Percentiles rank a stretch among this genome's conserved stretches.
phyloP scores from a whole-genome alignment of 2,329 filamentous ascomycete species.

The Cladosporium sp. region DNA sequence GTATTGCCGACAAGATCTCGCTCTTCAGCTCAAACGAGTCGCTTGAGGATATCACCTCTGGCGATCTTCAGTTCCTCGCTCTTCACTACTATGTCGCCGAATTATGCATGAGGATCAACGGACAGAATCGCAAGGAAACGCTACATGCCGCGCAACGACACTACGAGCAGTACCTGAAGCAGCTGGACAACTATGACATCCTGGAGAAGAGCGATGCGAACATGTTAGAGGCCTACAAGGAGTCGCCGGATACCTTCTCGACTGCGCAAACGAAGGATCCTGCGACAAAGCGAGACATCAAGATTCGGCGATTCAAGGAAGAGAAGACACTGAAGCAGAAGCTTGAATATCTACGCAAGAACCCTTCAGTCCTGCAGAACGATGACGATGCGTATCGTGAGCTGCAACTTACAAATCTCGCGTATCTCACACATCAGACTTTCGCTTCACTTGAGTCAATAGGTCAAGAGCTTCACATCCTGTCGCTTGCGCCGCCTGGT shows the following conservation, averaged over 20 bases:
- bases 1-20: conserved; percentile 64
- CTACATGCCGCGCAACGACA: conserved; percentile 62
- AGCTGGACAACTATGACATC: conserved; percentile 74
- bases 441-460: conserved; percentile 86
- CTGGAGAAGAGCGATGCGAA: conserved; percentile 61
- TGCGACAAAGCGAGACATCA: conserved; percentile 68
- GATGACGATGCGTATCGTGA: conserved; percentile 83
- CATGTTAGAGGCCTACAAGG: conserved; percentile 68
- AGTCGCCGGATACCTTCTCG: conserved; percentile 68
- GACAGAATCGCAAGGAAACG: conserved; percentile 52
- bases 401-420: conserved; percentile 71
- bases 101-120: conserved; percentile 64
- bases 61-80: conserved; percentile 78
- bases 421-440: conserved; percentile 69
- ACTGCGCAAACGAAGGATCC: conserved; percentile 64
- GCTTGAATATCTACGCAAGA: conserved; percentile 64
- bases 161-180: conserved; percentile 74
- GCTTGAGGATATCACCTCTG: conserved; percentile 78
- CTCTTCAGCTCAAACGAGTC: conserved; percentile 90
- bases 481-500: conserved; percentile 65
- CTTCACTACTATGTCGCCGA: conserved; percentile 77
- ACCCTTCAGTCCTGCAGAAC: conserved; percentile 58
- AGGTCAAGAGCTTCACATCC: conserved; percentile 76
- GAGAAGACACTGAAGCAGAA: conserved; percentile 83
- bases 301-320: conserved; percentile 78